Evolutionary conservation across 306 rosid genomes (phyloP), one percentile per base, ranked within the genome.

Genomic region (Trifolium dubium): DNA sequence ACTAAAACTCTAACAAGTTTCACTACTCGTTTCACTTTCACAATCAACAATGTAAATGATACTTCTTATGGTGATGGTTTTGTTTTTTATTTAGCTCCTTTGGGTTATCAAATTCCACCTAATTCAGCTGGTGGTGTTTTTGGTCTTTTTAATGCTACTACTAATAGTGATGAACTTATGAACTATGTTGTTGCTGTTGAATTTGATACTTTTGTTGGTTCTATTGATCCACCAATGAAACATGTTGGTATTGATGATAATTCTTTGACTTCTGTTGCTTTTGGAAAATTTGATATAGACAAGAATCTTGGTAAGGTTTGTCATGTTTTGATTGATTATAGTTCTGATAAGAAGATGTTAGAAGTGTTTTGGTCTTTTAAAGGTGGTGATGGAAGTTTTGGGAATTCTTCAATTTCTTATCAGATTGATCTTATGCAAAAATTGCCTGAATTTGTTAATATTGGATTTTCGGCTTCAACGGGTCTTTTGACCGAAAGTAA

Each of bases 391-490:
- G n/a, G 64, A 6, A 41, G 31, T n/a, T 64, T 15, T 13, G 65
- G 64, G 1, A 67, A 56, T 18, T 17, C 50, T 8, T 55, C 68
- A 1, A 15, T 76, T 18, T 43, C 60, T 44, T 32, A 56, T 55
- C 40, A 18, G 6, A 23, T 78, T 67, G 86, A 85, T 58, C 59
- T 85, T 0, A 43, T 66, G 67, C 7, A 46, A 8, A 28, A 46
- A 55, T 73, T 82, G 9, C 85, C 81, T 0, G 73, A 82, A 18
- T 64, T 10, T 59, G 82, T 82, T 5, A 71, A 67, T 4, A 8
- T 79, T 58, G 89, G 89, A 19, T 79, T 85, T 58, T 85, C 86
- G 14, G 77, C 84, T 73, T 31, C 83, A 1, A 80, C 79, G 0
- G 78, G 86, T 12, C 5, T 14, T 2, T 8, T 37, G 2, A 10